A percentile compares a stretch with the other conserved stretches of the same genome.
These are phyloP conservation scores for Naganishia vaughanmartiniae DNA, from an alignment of 768 basidiomycete species.

Conservation along the genomic window DNA sequence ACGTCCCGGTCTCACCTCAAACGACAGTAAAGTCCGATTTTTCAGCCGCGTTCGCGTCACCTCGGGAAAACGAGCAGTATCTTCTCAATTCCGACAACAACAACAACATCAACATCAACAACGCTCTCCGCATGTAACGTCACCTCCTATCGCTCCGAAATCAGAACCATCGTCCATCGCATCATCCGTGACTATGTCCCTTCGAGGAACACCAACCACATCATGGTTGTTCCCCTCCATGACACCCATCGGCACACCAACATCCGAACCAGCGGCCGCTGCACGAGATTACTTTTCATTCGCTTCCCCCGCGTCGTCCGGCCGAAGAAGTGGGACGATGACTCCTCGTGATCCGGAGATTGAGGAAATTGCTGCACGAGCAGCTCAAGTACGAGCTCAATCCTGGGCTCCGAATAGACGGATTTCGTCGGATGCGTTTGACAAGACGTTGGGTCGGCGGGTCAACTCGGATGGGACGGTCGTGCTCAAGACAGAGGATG, in stretches of 20 bases:
- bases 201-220: slow-evolving; percentile 21
- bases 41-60: slow-evolving; percentile 26
- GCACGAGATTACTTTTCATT: slow-evolving; percentile 25
- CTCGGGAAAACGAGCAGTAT: slow-evolving; percentile 10
- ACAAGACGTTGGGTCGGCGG: background rate
- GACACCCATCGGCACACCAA: slow-evolving; percentile 14
- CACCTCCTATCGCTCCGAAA: slow-evolving; percentile 17
- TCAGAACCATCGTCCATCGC: slow-evolving; percentile 20
- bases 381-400: slow-evolving; percentile 21
- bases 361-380: slow-evolving; percentile 18
- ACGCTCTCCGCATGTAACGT: background rate
- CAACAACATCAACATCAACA: too few relatives aligned
- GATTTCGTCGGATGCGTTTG: slow-evolving; percentile 7
- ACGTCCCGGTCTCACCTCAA: slow-evolving; percentile 20
- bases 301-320: slow-evolving; percentile 10
- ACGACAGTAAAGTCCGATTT: slow-evolving; percentile 28
- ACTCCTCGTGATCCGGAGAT: slow-evolving; percentile 27
- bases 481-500: slow-evolving; percentile 15
- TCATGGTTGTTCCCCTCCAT: slow-evolving; percentile 20
- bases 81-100: slow-evolving; percentile 6
- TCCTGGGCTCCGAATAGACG: slow-evolving; percentile 26
- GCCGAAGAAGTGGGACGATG: background rate
- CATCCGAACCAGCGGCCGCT: background rate
- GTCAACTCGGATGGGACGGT: slow-evolving; percentile 2
- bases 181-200: slow-evolving; percentile 17